Base-by-base conservation (phyloP, 805 yeast species). In the Danielozyma ontarioensis region DNA sequence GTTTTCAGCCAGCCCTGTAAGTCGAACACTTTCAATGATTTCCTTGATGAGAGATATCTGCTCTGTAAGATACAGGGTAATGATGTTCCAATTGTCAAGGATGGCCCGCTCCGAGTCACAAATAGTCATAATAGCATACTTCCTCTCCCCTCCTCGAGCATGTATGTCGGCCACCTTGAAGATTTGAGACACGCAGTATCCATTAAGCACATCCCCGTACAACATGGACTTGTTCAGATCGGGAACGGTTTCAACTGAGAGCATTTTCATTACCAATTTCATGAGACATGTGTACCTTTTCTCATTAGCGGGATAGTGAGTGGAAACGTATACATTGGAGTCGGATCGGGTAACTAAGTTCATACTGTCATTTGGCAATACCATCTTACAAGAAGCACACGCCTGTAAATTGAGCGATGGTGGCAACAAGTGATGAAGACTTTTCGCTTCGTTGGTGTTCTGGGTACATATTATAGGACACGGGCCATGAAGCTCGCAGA, bases 401-500 rank as follows among this genome's bases (percentile, higher is more conserved):
- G 59, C 67, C 55, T 39, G 75, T 42, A 45, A 67, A 65, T 42
- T 68, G 16, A 64, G 37, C 14, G 64, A 25, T 67, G 68, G 49
- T 31, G 72, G 63, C 22, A 71, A 52, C 7, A 59, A 34, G 27
- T 59, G 41, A 26, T 50, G 49, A 17, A 51, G 41, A 5, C 47
- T 32, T n/a, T 41, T 33, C 8, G 42, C 47, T 2, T 36, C 39
- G 1, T 51, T 34, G 3, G 55, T 48, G 17, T 52, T 43, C 44
- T 79, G 85, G 0, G 88, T 79, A 41, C 84, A 80, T 50, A 79
- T 55, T 2, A 83, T 62, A 26, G 78, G 71, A 10, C 78, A 64
- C 0, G 90, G 89, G 0, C 90, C 90, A 50, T 83, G 89, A 15
- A 76, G 70, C 55, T 83, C 90, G 53, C 90, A 83, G 53, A 83